Conservation (phyloP, 306 rosid species). For the Cercis canadensis region DNA sequence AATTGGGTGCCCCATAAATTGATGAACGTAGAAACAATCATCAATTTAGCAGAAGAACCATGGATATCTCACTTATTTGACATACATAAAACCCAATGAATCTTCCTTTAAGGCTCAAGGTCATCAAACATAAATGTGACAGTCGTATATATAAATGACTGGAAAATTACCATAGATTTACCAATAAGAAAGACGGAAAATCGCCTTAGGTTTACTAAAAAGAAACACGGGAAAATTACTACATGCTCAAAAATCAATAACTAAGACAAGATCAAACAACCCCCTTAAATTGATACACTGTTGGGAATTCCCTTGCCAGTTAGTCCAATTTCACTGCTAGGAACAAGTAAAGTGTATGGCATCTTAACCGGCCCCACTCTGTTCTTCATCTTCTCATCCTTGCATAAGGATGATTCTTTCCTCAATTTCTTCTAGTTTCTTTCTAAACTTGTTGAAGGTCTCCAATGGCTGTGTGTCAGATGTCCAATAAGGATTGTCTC, state of each 20-base stretch:
- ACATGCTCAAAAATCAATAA: no score
- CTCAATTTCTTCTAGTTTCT: constrained; percentile 57
- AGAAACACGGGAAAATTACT: no score
- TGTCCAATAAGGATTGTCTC: no score
- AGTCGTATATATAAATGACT: not conserved
- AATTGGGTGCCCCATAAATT: not conserved
- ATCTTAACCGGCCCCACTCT: constrained; percentile 67
- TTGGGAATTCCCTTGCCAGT: constrained; percentile 88
- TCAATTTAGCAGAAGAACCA: not conserved
- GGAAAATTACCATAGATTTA: no score
- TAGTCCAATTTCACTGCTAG: constrained; percentile 64
- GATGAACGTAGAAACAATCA: not conserved
- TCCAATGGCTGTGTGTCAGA: constrained; percentile 45
- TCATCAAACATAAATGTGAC: not conserved
- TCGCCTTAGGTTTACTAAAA: not conserved
- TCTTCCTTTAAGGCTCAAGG: no score
- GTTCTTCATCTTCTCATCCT: constrained; percentile 56
- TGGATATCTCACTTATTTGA: no score
- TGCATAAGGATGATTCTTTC: constrained; percentile 45
- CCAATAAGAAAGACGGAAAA: no score
- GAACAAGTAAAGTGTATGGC: constrained; percentile 78
- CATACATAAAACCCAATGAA: no score
- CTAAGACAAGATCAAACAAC: not conserved
- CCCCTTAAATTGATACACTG: constrained; percentile 78
- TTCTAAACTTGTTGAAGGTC: constrained; percentile 60